Conservation (phyloP, 2,329 filamentous ascomycete species). For the Penicillium expansum region DNA sequence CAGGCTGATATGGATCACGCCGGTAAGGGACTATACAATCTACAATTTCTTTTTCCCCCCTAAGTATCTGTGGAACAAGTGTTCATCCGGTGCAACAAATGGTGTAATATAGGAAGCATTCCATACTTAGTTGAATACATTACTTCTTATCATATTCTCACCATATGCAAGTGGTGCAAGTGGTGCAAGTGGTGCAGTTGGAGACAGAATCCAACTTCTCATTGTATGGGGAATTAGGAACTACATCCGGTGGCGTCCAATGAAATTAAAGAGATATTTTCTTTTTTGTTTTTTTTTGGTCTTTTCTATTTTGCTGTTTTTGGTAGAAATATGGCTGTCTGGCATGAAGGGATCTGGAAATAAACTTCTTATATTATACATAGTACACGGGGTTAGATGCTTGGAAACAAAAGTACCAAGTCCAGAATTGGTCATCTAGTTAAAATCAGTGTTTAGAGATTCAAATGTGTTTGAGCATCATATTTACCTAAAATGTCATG, state of each 20-base stretch:
- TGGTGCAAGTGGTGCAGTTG: neutral
- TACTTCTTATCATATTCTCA: neutral
- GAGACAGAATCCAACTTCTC: neutral
- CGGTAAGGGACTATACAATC: neutral
- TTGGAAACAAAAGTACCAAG: neutral
- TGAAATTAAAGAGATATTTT: neutral
- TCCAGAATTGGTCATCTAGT: neutral
- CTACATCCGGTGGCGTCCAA: slow-evolving; percentile 6
- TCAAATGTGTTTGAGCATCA: neutral
- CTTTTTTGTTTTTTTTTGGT: neutral
- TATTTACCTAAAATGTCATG: neutral
- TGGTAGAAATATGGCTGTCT: neutral
- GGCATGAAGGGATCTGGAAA: neutral
- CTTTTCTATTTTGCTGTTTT: neutral
- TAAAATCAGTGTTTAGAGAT: neutral
- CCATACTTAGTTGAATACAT: neutral
- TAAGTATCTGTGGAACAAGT: neutral
- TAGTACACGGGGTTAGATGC: neutral
- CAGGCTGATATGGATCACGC: neutral
- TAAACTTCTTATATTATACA: neutral
- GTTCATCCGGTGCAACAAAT: neutral
- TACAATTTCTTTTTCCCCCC: neutral
- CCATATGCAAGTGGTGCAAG: neutral
- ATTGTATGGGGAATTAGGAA: slow-evolving; percentile 4
- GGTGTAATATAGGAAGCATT: neutral